A percentile compares a stretch with the other conserved stretches of the same genome.
phyloP scores from a whole-genome alignment of 345 rosid species.

The Angophora floribunda region DNA sequence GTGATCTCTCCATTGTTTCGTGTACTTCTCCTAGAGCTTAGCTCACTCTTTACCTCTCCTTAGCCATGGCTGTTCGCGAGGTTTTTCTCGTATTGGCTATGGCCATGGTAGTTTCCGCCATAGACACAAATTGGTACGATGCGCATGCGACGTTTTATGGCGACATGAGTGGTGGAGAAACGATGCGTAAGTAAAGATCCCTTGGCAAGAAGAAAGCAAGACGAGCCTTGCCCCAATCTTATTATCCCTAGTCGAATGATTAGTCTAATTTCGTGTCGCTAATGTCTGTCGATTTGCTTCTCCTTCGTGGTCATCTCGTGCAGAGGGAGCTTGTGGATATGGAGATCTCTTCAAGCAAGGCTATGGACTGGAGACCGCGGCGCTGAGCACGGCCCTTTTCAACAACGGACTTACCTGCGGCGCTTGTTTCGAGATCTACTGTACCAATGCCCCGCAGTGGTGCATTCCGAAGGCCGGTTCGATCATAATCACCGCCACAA shows the following conservation, averaged over 20 bases:
- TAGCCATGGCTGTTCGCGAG: neutral
- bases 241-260: neutral
- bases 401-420: neutral
- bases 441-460: neutral
- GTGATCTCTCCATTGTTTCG: neutral
- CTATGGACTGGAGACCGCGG: neutral
- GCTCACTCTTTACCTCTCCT: neutral
- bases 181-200: neutral
- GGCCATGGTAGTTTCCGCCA: neutral
- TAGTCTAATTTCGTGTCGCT: neutral
- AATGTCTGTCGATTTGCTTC: neutral
- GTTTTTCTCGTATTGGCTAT: neutral
- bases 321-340: neutral
- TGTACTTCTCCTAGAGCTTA: neutral
- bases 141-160: slow-evolving; percentile 6
- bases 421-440: neutral
- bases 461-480: neutral
- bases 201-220: neutral
- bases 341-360: neutral
- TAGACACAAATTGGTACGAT: neutral
- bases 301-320: neutral
- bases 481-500: neutral
- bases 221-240: neutral
- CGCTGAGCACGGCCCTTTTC: neutral
- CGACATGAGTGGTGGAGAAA: neutral